Percentiles rank a stretch among this genome's conserved stretches.
Conservation (phyloP, 495 filamentous ascomycete genomes). For the Neurospora terricola region DNA sequence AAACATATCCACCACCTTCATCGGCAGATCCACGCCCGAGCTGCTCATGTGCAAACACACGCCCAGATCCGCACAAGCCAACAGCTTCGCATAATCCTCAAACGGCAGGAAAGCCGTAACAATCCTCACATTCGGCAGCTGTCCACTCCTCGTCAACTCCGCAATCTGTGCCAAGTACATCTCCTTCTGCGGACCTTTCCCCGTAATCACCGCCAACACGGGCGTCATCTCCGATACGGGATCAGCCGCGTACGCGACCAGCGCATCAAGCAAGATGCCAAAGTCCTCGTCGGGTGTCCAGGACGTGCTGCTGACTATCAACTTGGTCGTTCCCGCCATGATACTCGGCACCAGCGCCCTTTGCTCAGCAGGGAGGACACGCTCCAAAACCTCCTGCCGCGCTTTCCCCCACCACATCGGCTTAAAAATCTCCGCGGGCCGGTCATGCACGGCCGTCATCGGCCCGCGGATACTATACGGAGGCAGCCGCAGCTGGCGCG, state of each 20-base stretch:
- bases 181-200: slow-evolving; percentile 76
- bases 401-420: slow-evolving; percentile 44
- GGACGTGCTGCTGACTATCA: slow-evolving; percentile 84
- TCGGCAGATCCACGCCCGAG: slow-evolving; percentile 90
- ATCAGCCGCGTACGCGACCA: slow-evolving; percentile 52
- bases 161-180: slow-evolving; percentile 59
- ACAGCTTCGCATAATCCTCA: slow-evolving; percentile 71
- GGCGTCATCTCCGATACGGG: slow-evolving; percentile 15
- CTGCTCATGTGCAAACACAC: slow-evolving; percentile 87
- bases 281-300: slow-evolving; percentile 99
- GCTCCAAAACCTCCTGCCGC: slow-evolving; percentile 48
- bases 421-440: slow-evolving; percentile 72
- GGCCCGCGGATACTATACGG: slow-evolving; percentile 53
- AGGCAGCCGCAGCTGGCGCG: slow-evolving; percentile 48
- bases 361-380: slow-evolving; percentile 43
- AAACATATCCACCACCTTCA: slow-evolving; percentile 99
- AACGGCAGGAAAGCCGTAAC: slow-evolving; percentile 74
- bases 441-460: slow-evolving; percentile 74
- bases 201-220: slow-evolving; percentile 76
- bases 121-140: slow-evolving; percentile 58
- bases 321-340: slow-evolving; percentile 41
- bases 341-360: slow-evolving; percentile 45
- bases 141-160: slow-evolving; percentile 44
- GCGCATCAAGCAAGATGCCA: slow-evolving; percentile 72
- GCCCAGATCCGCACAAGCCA: slow-evolving; percentile 84